Evolutionary conservation across 257 asterid species (phyloP).

Genomic region (Nemophila menziesii): DNA sequence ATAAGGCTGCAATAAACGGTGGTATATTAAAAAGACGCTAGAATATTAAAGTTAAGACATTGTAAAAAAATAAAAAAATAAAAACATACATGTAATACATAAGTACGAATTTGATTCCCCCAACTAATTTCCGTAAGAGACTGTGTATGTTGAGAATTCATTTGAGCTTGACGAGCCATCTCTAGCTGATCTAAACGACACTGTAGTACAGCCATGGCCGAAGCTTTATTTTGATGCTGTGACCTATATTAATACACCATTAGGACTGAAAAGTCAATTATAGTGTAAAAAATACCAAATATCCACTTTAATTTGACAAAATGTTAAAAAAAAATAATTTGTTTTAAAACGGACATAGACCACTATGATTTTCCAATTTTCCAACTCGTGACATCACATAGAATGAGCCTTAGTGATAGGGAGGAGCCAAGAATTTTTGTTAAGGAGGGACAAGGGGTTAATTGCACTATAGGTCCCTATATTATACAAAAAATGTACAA

Average conservation of each 20-base stretch:
- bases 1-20: constrained; percentile 54
- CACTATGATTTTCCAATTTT: not conserved
- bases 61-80: not conserved
- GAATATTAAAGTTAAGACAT: not conserved
- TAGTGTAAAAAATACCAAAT: no score
- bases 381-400: not conserved
- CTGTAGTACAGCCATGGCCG: constrained; percentile 96
- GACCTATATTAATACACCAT: constrained; percentile 73
- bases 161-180: constrained; percentile 68
- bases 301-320: no score
- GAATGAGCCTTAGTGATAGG: no score
- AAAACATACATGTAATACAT: constrained; percentile 72
- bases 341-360: no score
- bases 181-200: constrained; percentile 92
- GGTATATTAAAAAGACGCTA: constrained; percentile 1
- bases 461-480: no score
- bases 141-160: constrained; percentile 69
- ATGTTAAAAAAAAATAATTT: no score
- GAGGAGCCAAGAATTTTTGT: no score
- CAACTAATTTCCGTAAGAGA: constrained; percentile 80
- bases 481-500: no score
- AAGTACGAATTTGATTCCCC: constrained; percentile 93
- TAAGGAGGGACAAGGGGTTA: no score
- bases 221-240: constrained; percentile 87
- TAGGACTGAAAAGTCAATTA: no score